These are phyloP conservation scores for Sindora glabra DNA, from an alignment of 306 rosid genomes.

Conservation along the genomic window DNA sequence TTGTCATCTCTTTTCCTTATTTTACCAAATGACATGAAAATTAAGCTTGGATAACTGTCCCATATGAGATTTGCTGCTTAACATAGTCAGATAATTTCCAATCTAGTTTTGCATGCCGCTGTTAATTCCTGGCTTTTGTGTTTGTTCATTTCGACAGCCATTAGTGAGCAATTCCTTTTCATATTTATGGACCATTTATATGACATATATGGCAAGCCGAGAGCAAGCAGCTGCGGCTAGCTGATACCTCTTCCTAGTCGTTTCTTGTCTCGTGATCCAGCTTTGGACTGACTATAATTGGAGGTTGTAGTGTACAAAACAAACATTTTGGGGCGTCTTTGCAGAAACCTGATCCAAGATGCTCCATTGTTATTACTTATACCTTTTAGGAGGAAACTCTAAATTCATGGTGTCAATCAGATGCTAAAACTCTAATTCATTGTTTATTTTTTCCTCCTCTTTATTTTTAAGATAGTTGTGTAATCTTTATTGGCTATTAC, in stretches of 20 bases:
- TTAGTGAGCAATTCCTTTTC: slow-evolving; percentile 89
- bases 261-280: slow-evolving; percentile 3
- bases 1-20: not conserved
- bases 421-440: not conserved
- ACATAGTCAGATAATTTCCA: not conserved
- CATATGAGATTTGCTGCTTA: not conserved
- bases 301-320: slow-evolving; percentile 14
- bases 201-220: slow-evolving; percentile 87
- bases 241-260: slow-evolving; percentile 18
- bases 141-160: slow-evolving; percentile 55
- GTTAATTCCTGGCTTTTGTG: slow-evolving; percentile 10
- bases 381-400: slow-evolving; percentile 2
- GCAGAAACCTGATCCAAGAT: slow-evolving; percentile 8
- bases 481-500: not conserved
- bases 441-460: not conserved
- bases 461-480: slow-evolving; percentile 2
- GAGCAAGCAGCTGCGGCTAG: slow-evolving; percentile 43
- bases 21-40: slow-evolving; percentile 1
- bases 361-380: slow-evolving; percentile 11
- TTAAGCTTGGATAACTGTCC: slow-evolving; percentile 2
- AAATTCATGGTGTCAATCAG: not conserved
- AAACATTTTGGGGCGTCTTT: not conserved
- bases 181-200: slow-evolving; percentile 82
- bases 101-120: not conserved
- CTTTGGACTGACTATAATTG: not conserved